Evolutionary conservation across 768 basidiomycete genomes (phyloP).

Genomic region (Rhizopogon salebrosus): DNA sequence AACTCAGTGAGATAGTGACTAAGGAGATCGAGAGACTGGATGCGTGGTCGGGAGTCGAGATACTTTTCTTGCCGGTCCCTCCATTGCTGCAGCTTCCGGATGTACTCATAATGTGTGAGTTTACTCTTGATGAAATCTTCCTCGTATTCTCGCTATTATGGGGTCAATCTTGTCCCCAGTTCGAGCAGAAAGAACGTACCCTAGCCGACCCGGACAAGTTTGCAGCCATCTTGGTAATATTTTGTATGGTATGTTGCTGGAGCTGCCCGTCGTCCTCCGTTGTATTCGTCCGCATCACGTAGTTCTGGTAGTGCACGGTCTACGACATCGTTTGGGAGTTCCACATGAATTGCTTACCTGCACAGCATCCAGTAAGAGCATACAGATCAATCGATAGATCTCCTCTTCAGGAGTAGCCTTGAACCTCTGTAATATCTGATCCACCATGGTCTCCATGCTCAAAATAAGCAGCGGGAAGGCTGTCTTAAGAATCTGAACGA

Average conservation of each 20-base stretch:
- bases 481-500: conserved; percentile 90
- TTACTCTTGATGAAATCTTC: conserved; percentile 82
- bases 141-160: conserved; percentile 75
- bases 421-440: conserved; percentile 87
- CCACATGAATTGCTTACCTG: conserved; percentile 43
- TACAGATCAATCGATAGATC: conserved; percentile 84
- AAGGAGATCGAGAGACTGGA: conserved; percentile 79
- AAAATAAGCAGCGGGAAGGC: conserved; percentile 92
- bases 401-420: conserved; percentile 90
- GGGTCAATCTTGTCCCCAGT: not conserved
- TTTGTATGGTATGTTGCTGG: conserved; percentile 46
- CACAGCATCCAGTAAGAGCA: conserved; percentile 83
- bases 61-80: conserved; percentile 82
- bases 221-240: conserved; percentile 52
- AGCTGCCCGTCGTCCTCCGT: conserved; percentile 68
- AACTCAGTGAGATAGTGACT: conserved; percentile 97
- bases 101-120: conserved; percentile 81
- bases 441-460: conserved; percentile 95
- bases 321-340: not conserved
- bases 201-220: conserved; percentile 55
- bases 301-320: conserved; percentile 42
- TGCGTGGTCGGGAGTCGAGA: conserved; percentile 76
- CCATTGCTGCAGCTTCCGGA: conserved; percentile 87
- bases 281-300: conserved; percentile 58
- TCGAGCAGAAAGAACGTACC: conserved; percentile 33